Percentiles rank a stretch among this genome's conserved stretches.
These are phyloP conservation scores for Irpex lacteus DNA, from an alignment of 1,284 basidiomycete genomes.

Conservation along the genomic window DNA sequence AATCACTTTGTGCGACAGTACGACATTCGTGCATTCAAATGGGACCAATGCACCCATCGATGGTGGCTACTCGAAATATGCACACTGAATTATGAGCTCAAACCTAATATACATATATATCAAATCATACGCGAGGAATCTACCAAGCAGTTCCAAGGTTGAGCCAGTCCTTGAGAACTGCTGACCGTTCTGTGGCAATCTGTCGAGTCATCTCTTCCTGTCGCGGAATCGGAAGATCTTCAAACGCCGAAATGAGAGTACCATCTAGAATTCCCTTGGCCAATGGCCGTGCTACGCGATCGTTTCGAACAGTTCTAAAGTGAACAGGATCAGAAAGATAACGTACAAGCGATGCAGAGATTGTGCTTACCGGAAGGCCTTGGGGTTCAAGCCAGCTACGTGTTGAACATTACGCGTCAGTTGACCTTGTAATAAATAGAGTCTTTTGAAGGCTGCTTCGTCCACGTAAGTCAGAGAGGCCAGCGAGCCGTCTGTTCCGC, in stretches of 20 bases:
- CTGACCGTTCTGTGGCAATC: slow-evolving; percentile 76
- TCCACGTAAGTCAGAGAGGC: slow-evolving; percentile 77
- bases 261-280: slow-evolving; percentile 88
- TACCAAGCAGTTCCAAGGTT: slow-evolving; percentile 48
- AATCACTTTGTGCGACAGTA: neutral
- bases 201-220: slow-evolving; percentile 82
- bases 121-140: slow-evolving; percentile 7
- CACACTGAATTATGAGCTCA: neutral
- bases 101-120: neutral
- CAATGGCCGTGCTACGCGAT: slow-evolving; percentile 79
- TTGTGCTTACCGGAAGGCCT: slow-evolving; percentile 74
- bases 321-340: slow-evolving; percentile 9
- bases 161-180: slow-evolving; percentile 72
- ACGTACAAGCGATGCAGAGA: neutral
- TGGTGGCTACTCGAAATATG: neutral
- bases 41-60: neutral
- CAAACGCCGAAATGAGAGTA: slow-evolving; percentile 72
- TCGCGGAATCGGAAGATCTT: slow-evolving; percentile 62
- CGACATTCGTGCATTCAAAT: neutral
- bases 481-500: slow-evolving; percentile 81
- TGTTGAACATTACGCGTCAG: slow-evolving; percentile 90
- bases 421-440: slow-evolving; percentile 88
- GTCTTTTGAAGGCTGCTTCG: slow-evolving; percentile 75
- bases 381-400: slow-evolving; percentile 88
- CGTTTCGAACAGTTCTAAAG: slow-evolving; percentile 83